phyloP scores from a whole-genome alignment of 129 eudicot genomes.

The Daucus carota region DNA sequence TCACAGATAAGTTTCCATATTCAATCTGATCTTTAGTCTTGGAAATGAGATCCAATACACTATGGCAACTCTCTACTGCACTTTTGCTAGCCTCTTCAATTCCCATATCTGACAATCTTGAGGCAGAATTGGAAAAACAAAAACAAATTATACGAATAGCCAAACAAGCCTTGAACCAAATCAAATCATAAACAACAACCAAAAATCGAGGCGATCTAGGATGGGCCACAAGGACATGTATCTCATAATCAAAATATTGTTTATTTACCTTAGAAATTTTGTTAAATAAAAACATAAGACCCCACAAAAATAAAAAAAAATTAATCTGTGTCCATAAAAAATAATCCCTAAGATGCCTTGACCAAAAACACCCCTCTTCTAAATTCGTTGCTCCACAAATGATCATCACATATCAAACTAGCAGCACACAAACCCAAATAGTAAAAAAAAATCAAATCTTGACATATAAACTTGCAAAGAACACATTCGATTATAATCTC shows the following conservation, averaged over 20 bases:
- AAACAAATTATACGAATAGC: slow-evolving; percentile 23
- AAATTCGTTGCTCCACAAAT: neutral
- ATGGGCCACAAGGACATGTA: neutral
- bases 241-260: neutral
- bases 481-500: neutral
- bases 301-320: neutral
- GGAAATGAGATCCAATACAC: slow-evolving; percentile 56
- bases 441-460: neutral
- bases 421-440: slow-evolving; percentile 1
- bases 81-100: slow-evolving; percentile 85
- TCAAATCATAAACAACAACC: neutral
- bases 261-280: neutral
- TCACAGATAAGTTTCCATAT: slow-evolving; percentile 39
- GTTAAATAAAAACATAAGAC: neutral
- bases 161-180: slow-evolving; percentile 5
- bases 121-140: neutral
- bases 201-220: neutral
- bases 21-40: slow-evolving; percentile 64
- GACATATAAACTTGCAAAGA: neutral
- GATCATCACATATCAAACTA: neutral
- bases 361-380: neutral
- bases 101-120: slow-evolving; percentile 37
- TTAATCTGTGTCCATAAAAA: neutral
- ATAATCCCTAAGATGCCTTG: neutral
- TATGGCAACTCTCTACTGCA: slow-evolving; percentile 84